A percentile compares a stretch with the other conserved stretches of the same genome.
These are phyloP conservation scores for Saitozyma sp. DNA, from an alignment of 768 basidiomycete genomes.

Conservation along the genomic window DNA sequence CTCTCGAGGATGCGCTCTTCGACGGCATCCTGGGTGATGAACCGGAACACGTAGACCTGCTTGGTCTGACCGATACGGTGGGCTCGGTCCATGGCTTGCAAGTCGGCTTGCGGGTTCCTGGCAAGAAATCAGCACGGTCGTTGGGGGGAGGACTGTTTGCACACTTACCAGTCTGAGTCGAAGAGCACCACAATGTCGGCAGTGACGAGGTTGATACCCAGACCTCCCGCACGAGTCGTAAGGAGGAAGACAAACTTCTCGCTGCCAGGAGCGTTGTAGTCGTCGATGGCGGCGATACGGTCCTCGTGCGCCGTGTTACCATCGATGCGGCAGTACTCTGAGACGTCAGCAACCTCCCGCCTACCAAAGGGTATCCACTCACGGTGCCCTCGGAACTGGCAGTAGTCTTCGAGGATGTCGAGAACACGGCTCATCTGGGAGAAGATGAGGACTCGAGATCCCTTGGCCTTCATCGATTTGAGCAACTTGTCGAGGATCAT, in stretches of 20 bases:
- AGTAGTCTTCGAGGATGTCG: slow-evolving; percentile 97
- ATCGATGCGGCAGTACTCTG: slow-evolving; percentile 95
- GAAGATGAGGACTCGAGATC: slow-evolving; percentile 94
- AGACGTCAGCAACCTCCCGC: background rate
- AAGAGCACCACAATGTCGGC: slow-evolving; percentile 95
- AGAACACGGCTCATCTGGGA: slow-evolving; percentile 99
- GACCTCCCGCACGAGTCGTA: slow-evolving; percentile 92
- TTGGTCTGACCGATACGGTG: slow-evolving; percentile 97
- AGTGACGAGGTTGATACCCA: slow-evolving; percentile 93
- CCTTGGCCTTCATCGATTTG: slow-evolving; percentile 79
- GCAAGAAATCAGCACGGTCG: background rate
- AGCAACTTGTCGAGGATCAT: slow-evolving; percentile 93
- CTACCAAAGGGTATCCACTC: slow-evolving; percentile 43
- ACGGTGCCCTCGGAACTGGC: slow-evolving; percentile 87
- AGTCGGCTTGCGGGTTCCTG: slow-evolving; percentile 97
- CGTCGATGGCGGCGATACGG: slow-evolving; percentile 91
- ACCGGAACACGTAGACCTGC: slow-evolving; percentile 96
- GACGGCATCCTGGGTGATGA: slow-evolving; percentile 85
- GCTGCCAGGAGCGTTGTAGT: slow-evolving; percentile 89
- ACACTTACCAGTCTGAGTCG: slow-evolving; percentile 84
- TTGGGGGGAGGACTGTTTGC: background rate
- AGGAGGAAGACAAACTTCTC: slow-evolving; percentile 96
- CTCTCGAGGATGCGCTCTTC: slow-evolving; percentile 94
- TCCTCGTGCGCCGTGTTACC: slow-evolving; percentile 95
- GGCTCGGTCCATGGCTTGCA: slow-evolving; percentile 98